Conservation (phyloP, 2,329 filamentous ascomycete species). For the Stachybotrys chlorohalonatus region DNA sequence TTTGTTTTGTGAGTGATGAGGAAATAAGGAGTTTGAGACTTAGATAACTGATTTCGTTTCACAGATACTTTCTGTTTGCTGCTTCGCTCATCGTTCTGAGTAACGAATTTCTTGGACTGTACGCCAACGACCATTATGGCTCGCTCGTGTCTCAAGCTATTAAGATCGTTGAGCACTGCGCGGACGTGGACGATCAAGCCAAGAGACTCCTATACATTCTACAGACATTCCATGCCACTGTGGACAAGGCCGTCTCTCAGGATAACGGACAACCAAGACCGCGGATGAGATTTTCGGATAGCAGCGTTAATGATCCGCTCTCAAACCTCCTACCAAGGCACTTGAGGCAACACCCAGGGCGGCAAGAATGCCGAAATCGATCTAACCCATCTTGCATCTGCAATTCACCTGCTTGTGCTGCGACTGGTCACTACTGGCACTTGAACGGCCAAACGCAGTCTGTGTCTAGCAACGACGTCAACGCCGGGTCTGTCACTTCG, state of each 20-base stretch:
- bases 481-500: background rate
- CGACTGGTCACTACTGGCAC: background rate
- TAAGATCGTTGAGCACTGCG: slow-evolving; percentile 39
- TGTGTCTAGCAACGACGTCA: background rate
- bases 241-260: background rate
- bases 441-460: background rate
- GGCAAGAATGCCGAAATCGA: no score
- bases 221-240: slow-evolving; percentile 29
- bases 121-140: slow-evolving; percentile 31
- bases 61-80: slow-evolving; percentile 47
- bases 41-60: background rate
- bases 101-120: slow-evolving; percentile 46
- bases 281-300: background rate
- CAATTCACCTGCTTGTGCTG: background rate
- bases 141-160: slow-evolving; percentile 33
- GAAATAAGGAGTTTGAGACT: background rate
- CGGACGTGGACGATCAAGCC: slow-evolving; percentile 38
- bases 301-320: background rate
- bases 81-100: slow-evolving; percentile 44
- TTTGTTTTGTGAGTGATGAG: slow-evolving; percentile 43
- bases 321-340: background rate
- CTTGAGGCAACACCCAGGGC: background rate
- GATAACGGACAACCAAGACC: background rate
- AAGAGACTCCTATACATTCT: slow-evolving; percentile 40
- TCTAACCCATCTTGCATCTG: background rate